phyloP scores from a whole-genome alignment of 2,329 filamentous ascomycete genomes.

The Teratosphaeria zuluensis region DNA sequence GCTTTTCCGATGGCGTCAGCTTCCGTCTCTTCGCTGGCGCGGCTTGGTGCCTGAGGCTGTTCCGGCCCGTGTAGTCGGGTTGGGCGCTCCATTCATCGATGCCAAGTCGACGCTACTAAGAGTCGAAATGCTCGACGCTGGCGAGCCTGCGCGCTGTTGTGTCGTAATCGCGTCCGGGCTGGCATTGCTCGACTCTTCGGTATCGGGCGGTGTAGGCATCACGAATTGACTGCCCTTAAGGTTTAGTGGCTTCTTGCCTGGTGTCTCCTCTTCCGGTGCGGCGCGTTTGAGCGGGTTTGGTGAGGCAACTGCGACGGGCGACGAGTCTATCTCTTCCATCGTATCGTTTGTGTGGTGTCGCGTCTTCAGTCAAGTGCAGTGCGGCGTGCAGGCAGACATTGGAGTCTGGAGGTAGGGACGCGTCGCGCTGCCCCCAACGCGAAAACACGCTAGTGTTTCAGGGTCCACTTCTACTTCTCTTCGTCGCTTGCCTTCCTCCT shows the following conservation, averaged over 20 bases:
- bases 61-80: background rate
- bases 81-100: background rate
- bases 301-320: constrained; percentile 8
- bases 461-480: background rate
- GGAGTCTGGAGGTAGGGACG: background rate
- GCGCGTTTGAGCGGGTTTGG: constrained; percentile 18
- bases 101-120: constrained; percentile 22
- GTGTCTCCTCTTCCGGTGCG: constrained; percentile 15
- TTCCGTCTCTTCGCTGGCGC: constrained; percentile 29
- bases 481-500: background rate
- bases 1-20: constrained; percentile 22
- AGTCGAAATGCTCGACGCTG: constrained; percentile 23
- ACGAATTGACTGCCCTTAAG: constrained; percentile 25
- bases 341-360: background rate
- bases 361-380: background rate
- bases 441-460: background rate
- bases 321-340: constrained; percentile 24
- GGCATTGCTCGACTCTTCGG: constrained; percentile 22
- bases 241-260: constrained; percentile 21
- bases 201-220: constrained; percentile 25
- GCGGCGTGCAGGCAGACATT: background rate
- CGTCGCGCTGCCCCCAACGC: background rate
- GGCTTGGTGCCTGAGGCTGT: constrained; percentile 7
- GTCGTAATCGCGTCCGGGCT: constrained; percentile 13
- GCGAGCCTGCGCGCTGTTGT: constrained; percentile 19